phyloP scores from a whole-genome alignment of 2,329 filamentous ascomycete genomes.

The Talaromyces sp. region DNA sequence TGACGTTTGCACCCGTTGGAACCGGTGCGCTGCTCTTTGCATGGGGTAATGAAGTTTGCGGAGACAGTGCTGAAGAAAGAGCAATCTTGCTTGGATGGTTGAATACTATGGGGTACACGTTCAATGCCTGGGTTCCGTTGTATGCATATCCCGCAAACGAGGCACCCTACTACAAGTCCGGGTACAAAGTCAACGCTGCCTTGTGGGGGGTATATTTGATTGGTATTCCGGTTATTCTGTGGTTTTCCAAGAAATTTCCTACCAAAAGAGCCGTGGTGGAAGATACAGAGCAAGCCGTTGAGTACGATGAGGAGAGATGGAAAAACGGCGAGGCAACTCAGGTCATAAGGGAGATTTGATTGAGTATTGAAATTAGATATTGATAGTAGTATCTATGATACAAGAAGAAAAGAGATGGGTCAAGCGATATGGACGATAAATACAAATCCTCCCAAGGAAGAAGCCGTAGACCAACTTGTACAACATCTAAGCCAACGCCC shows the following conservation, averaged over 20 bases:
- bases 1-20: slow-evolving; percentile 16
- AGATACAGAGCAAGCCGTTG: background rate
- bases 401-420: background rate
- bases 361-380: background rate
- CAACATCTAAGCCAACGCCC: background rate
- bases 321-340: background rate
- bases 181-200: slow-evolving; percentile 19
- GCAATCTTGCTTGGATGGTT: slow-evolving; percentile 17
- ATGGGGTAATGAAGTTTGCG: slow-evolving; percentile 18
- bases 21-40: slow-evolving; percentile 17
- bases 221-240: slow-evolving; percentile 18
- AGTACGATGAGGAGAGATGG: slow-evolving; percentile 5
- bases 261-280: background rate
- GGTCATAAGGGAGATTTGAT: background rate
- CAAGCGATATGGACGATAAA: too few species aligned
- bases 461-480: background rate
- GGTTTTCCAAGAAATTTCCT: slow-evolving; percentile 17
- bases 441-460: background rate
- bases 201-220: slow-evolving; percentile 18
- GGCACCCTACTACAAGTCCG: slow-evolving; percentile 17
- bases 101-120: slow-evolving; percentile 17
- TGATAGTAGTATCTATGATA: background rate
- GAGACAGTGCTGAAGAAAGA: slow-evolving; percentile 16
- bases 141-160: slow-evolving; percentile 17
- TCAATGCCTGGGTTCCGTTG: slow-evolving; percentile 18